Conservation (phyloP, 768 basidiomycete genomes). For the Pulveroboletus sp. region DNA sequence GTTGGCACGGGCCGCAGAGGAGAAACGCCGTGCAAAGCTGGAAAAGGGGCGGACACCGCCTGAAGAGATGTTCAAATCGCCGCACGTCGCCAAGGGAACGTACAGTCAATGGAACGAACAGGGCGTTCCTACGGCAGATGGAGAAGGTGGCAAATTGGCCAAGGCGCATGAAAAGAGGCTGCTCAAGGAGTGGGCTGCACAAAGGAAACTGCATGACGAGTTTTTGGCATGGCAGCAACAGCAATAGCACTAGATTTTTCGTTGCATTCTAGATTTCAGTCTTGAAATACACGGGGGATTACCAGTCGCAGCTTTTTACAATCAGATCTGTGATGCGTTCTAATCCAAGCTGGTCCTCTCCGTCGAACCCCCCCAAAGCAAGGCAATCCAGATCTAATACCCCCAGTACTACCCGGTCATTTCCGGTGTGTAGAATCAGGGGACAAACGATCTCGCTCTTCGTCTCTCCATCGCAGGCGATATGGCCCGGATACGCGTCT, state of each 20-base stretch:
- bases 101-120: constrained; percentile 83
- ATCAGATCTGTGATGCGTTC: constrained; percentile 69
- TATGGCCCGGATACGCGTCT: constrained; percentile 83
- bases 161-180: constrained; percentile 79
- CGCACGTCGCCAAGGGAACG: constrained; percentile 65
- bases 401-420: constrained; percentile 42
- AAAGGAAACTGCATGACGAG: constrained; percentile 79
- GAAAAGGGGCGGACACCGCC: constrained; percentile 81
- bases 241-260: background rate
- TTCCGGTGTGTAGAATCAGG: constrained; percentile 42
- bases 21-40: constrained; percentile 72
- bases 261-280: background rate
- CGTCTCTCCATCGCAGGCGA: constrained; percentile 90
- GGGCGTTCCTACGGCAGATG: constrained; percentile 85
- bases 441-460: constrained; percentile 90
- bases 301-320: constrained; percentile 67
- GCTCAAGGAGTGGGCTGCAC: constrained; percentile 67
- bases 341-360: constrained; percentile 75
- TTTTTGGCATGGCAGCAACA: constrained; percentile 53
- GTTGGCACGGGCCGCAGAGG: constrained; percentile 57
- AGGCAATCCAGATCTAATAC: constrained; percentile 88
- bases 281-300: constrained; percentile 13
- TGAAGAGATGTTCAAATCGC: constrained; percentile 79
- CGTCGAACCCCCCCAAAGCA: constrained; percentile 63
- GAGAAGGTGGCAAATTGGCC: constrained; percentile 78